These are phyloP conservation scores for Nitzschia sp. DNA, from an alignment of 108 stramenopile species.

Conservation along the genomic window DNA sequence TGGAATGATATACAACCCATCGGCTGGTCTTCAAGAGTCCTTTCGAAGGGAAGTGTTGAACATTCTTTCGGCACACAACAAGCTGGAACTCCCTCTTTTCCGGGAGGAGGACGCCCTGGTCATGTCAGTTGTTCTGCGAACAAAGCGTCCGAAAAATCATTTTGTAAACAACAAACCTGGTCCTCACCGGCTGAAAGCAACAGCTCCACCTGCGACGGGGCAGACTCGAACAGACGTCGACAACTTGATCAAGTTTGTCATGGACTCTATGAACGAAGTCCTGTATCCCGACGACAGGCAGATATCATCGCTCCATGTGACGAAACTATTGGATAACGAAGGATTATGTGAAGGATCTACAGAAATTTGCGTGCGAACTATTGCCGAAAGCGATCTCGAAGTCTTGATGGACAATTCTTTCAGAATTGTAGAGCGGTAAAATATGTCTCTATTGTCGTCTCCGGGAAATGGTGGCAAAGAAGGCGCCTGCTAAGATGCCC, in stretches of 20 bases:
- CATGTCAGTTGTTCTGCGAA: slow-evolving; percentile 66
- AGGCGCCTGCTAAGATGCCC: slow-evolving; percentile 17
- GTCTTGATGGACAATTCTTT: slow-evolving; percentile 3
- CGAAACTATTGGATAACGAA: slow-evolving; percentile 70
- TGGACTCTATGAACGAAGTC: slow-evolving; percentile 79
- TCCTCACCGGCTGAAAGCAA: slow-evolving; percentile 40
- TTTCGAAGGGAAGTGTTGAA: slow-evolving; percentile 56
- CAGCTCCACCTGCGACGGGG: slow-evolving; percentile 35
- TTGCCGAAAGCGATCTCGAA: slow-evolving; percentile 48
- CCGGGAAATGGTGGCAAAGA: background rate
- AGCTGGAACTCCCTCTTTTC: slow-evolving; percentile 23
- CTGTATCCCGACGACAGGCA: slow-evolving; percentile 83
- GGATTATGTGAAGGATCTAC: slow-evolving; percentile 67
- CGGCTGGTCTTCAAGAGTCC: slow-evolving; percentile 48
- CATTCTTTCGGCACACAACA: slow-evolving; percentile 13
- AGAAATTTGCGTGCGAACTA: slow-evolving; percentile 41
- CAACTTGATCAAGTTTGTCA: slow-evolving; percentile 83
- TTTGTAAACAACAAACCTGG: slow-evolving; percentile 57
- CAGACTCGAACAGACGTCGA: slow-evolving; percentile 70
- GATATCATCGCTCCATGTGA: slow-evolving; percentile 58
- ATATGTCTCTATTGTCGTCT: background rate
- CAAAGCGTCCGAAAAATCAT: slow-evolving; percentile 74
- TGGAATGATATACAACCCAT: slow-evolving; percentile 84
- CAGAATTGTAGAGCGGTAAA: background rate
- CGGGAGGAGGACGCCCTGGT: slow-evolving; percentile 25